These are phyloP conservation scores for Xylariaceae sp. DNA, from an alignment of 2,329 filamentous ascomycete genomes.

Conservation along the genomic window DNA sequence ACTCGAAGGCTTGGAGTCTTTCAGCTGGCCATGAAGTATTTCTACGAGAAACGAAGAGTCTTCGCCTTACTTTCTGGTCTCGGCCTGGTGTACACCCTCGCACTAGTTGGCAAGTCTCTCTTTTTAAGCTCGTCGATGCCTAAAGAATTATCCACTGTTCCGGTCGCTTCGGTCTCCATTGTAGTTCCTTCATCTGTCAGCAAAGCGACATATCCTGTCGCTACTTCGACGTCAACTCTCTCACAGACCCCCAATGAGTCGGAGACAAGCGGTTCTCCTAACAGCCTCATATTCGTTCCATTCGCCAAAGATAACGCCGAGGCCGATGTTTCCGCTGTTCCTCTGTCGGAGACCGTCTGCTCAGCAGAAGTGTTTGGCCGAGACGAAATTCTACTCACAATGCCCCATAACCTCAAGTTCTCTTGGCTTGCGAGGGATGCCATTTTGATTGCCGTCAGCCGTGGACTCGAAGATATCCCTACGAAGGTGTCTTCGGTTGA, in stretches of 20 bases:
- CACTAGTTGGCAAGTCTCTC: conserved; percentile 20
- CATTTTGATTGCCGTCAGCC: conserved; percentile 50
- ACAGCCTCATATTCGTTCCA: conserved; percentile 37
- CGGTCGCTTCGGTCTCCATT: conserved; percentile 30
- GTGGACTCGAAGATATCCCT: conserved; percentile 43
- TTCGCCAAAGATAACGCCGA: conserved; percentile 37
- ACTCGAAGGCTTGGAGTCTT: not conserved
- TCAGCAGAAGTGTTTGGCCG: conserved; percentile 42
- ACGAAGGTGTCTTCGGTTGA: conserved; percentile 45
- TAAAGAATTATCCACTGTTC: conserved; percentile 30
- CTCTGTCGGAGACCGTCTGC: conserved; percentile 37
- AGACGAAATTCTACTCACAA: conserved; percentile 50
- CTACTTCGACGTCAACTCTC: conserved; percentile 27
- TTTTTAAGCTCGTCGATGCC: conserved; percentile 19
- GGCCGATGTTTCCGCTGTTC: conserved; percentile 21
- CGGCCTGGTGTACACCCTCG: conserved; percentile 21
- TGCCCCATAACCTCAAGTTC: conserved; percentile 46
- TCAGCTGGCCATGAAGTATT: conserved; percentile 5
- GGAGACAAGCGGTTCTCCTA: conserved; percentile 31
- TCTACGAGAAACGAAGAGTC: conserved; percentile 18
- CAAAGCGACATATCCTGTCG: conserved; percentile 23
- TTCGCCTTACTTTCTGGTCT: conserved; percentile 21
- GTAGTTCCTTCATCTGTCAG: conserved; percentile 21
- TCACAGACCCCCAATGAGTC: conserved; percentile 32
- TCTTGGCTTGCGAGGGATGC: conserved; percentile 53